Percentiles rank a stretch among this genome's conserved stretches.
Conservation (phyloP, 1,139 yeast species). For the Protomyces pachydermus region DNA sequence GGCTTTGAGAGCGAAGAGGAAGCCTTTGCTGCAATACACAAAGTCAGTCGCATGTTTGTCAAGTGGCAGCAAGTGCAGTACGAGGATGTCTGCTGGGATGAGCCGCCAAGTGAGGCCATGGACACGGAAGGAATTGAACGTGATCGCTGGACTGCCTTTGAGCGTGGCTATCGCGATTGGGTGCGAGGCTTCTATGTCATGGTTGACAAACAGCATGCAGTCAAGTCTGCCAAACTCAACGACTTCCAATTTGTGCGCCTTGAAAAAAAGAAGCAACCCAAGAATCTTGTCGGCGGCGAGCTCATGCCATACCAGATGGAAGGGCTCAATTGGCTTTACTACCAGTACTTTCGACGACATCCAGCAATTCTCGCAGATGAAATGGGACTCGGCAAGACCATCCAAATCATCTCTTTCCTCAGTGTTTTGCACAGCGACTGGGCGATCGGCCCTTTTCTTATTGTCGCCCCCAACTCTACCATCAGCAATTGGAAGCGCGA, state of each 20-base stretch:
- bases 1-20: constrained; percentile 28
- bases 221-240: neutral
- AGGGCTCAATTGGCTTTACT: constrained; percentile 34
- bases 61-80: constrained; percentile 33
- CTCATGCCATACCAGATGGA: constrained; percentile 32
- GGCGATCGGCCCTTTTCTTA: constrained; percentile 52
- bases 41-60: constrained; percentile 27
- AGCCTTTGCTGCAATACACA: constrained; percentile 27
- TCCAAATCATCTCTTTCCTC: constrained; percentile 70
- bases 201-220: constrained; percentile 21
- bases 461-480: constrained; percentile 78
- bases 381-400: constrained; percentile 95
- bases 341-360: constrained; percentile 31
- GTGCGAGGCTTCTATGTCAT: constrained; percentile 30
- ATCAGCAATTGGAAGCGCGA: constrained; percentile 81
- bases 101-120: constrained; percentile 22
- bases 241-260: constrained; percentile 16
- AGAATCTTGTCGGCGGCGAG: constrained; percentile 23
- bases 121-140: neutral
- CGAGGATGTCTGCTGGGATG: constrained; percentile 32
- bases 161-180: constrained; percentile 30
- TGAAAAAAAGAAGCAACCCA: constrained; percentile 23
- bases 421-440: constrained; percentile 31
- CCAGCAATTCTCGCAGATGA: constrained; percentile 94
- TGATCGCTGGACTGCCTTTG: constrained; percentile 28